These are phyloP conservation scores for Lathyrus aphaca DNA, from an alignment of 306 rosid genomes.

Conservation along the genomic window DNA sequence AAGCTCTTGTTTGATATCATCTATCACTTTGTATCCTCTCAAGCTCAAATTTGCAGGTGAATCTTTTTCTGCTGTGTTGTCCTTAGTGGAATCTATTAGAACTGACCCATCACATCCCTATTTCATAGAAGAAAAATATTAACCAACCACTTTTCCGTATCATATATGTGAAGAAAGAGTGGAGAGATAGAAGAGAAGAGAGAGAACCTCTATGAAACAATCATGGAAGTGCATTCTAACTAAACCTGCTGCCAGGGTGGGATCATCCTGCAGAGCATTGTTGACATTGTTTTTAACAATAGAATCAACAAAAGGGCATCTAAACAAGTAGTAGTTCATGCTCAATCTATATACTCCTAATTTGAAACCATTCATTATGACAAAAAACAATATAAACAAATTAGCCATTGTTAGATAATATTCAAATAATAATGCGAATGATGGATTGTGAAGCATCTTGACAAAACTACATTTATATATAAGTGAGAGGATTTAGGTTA, in stretches of 20 bases:
- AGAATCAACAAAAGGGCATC: too few relatives aligned
- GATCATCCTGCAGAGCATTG: too few relatives aligned
- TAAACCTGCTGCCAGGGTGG: too few relatives aligned
- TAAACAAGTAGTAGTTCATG: too few relatives aligned
- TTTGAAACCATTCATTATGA: conserved; percentile 37
- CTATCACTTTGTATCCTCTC: conserved; percentile 81
- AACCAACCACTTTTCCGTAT: too few relatives aligned
- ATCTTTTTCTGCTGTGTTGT: conserved; percentile 83
- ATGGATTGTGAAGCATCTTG: neutral
- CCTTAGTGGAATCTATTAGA: conserved; percentile 73
- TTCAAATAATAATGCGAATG: neutral
- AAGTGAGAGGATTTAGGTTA: too few relatives aligned
- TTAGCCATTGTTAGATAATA: conserved; percentile 33
- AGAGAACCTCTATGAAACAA: too few relatives aligned
- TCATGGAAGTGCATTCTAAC: too few relatives aligned
- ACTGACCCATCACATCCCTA: conserved; percentile 93
- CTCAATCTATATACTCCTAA: conserved; percentile 38
- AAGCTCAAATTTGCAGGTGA: conserved; percentile 89
- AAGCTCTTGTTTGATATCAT: conserved; percentile 68
- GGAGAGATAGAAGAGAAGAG: too few relatives aligned
- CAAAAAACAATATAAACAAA: conserved; percentile 30
- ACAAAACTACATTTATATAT: neutral
- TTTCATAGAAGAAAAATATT: too few relatives aligned
- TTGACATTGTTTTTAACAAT: too few relatives aligned
- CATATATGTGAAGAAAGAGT: too few relatives aligned